Percentiles rank a stretch among this genome's conserved stretches.
These are phyloP conservation scores for Stachybotrys echinatus DNA, from an alignment of 2,329 filamentous ascomycete genomes.

Conservation along the genomic window DNA sequence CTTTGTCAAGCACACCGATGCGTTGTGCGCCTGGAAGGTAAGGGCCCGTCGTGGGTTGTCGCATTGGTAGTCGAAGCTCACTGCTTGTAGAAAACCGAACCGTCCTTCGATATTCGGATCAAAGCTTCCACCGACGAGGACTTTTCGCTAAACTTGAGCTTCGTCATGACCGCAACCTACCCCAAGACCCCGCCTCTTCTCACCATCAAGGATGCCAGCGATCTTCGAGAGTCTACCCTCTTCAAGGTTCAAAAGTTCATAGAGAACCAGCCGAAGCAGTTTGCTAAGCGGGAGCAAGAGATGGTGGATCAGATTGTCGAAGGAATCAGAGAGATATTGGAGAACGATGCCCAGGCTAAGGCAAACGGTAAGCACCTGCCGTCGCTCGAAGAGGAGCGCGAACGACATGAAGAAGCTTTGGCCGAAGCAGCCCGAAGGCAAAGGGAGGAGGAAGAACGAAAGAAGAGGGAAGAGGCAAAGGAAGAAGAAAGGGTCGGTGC, in stretches of 20 bases:
- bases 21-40: slow-evolving; percentile 81
- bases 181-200: slow-evolving; percentile 77
- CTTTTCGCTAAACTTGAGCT: slow-evolving; percentile 64
- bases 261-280: slow-evolving; percentile 50
- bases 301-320: slow-evolving; percentile 64
- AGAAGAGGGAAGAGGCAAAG: slow-evolving; percentile 49
- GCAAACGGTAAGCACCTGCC: slow-evolving; percentile 72
- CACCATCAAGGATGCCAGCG: slow-evolving; percentile 58
- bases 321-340: slow-evolving; percentile 69
- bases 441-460: slow-evolving; percentile 46
- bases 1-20: slow-evolving; percentile 67
- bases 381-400: slow-evolving; percentile 84
- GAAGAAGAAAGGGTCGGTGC: slow-evolving; percentile 68
- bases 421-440: slow-evolving; percentile 55
- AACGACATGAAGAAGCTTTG: slow-evolving; percentile 70
- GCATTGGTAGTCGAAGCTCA: slow-evolving; percentile 14
- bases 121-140: slow-evolving; percentile 69
- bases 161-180: slow-evolving; percentile 84
- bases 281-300: slow-evolving; percentile 47
- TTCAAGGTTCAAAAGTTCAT: slow-evolving; percentile 64
- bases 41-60: slow-evolving; percentile 16
- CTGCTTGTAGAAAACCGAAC: slow-evolving; percentile 63
- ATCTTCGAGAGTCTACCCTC: slow-evolving; percentile 64
- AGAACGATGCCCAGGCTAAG: slow-evolving; percentile 77
- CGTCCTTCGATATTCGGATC: slow-evolving; percentile 75